phyloP scores from a whole-genome alignment of 768 basidiomycete genomes.

The Gloeopeniophorella convolvens region DNA sequence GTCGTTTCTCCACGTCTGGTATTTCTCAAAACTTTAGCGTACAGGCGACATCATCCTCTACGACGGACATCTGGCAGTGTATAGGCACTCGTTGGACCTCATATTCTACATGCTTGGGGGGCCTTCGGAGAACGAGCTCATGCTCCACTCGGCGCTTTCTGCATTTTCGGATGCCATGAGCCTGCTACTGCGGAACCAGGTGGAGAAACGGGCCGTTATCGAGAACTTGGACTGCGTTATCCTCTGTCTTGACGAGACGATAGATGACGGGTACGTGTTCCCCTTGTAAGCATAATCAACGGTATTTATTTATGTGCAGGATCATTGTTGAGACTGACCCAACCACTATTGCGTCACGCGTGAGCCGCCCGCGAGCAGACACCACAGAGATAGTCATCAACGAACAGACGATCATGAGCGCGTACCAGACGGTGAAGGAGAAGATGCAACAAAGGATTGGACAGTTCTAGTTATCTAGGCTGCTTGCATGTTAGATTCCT shows the following conservation, averaged over 20 bases:
- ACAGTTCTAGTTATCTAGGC: conserved; percentile 44
- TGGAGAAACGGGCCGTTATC: conserved; percentile 91
- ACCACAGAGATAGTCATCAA: conserved; percentile 97
- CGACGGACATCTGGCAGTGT: conserved; percentile 85
- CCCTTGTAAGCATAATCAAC: not conserved
- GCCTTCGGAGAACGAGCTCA: conserved; percentile 88
- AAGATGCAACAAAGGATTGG: conserved; percentile 79
- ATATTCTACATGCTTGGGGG: conserved; percentile 91
- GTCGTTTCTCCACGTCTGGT: no score
- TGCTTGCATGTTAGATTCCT: not conserved
- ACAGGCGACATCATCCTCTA: conserved; percentile 91
- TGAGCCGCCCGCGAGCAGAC: conserved; percentile 88
- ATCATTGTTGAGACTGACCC: conserved; percentile 97
- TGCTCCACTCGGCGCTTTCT: conserved; percentile 80
- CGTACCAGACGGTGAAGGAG: conserved; percentile 86
- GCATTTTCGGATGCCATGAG: conserved; percentile 84
- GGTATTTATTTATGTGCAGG: conserved; percentile 34
- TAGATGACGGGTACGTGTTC: conserved; percentile 87
- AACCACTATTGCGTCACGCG: conserved; percentile 90
- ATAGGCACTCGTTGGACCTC: conserved; percentile 92
- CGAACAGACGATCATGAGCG: conserved; percentile 92
- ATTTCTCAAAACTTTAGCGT: no score
- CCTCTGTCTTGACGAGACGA: conserved; percentile 91
- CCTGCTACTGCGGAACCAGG: conserved; percentile 80
- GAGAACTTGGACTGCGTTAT: conserved; percentile 93